Percentiles rank a stretch among this genome's conserved stretches.
Conservation (phyloP, 352 stramenopile genomes). For the Phytophthora vignae region DNA sequence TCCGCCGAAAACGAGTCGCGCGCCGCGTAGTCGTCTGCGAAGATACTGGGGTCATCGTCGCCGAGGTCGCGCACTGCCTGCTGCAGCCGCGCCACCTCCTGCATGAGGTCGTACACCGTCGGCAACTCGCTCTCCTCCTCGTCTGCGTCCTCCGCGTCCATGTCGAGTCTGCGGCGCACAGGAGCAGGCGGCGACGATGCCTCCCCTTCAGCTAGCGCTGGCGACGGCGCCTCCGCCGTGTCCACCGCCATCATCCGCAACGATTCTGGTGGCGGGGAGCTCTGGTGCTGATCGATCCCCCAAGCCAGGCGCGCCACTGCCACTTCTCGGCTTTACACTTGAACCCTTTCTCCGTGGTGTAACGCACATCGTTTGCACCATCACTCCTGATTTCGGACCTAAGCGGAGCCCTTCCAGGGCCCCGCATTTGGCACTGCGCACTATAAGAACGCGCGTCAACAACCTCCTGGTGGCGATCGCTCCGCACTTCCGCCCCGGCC, state of each 20-base stretch:
- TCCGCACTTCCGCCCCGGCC: neutral
- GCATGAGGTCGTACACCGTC: constrained; percentile 64
- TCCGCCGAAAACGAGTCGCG: constrained; percentile 30
- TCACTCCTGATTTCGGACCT: constrained; percentile 24
- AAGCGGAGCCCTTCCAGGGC: neutral
- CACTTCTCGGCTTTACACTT: constrained; percentile 1
- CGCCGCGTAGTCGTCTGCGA: constrained; percentile 37
- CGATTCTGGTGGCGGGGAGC: neutral
- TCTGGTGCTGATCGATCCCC: neutral
- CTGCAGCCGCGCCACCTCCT: constrained; percentile 59
- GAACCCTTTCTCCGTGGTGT: constrained; percentile 16
- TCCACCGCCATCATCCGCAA: constrained; percentile 12
- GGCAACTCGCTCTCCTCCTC: constrained; percentile 41
- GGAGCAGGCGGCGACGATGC: constrained; percentile 19
- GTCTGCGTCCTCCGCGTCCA: constrained; percentile 34
- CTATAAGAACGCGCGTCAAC: constrained; percentile 16
- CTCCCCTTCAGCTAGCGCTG: neutral
- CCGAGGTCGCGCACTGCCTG: constrained; percentile 51
- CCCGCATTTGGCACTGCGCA: neutral
- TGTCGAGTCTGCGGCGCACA: constrained; percentile 37
- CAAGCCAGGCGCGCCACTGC: neutral
- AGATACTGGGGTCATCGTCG: constrained; percentile 41
- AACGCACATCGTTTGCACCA: constrained; percentile 18
- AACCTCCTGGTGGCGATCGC: neutral
- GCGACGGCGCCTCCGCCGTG: neutral